Base-by-base conservation (phyloP, 2,329 filamentous ascomycete genomes). In the Alternaria sp. region DNA sequence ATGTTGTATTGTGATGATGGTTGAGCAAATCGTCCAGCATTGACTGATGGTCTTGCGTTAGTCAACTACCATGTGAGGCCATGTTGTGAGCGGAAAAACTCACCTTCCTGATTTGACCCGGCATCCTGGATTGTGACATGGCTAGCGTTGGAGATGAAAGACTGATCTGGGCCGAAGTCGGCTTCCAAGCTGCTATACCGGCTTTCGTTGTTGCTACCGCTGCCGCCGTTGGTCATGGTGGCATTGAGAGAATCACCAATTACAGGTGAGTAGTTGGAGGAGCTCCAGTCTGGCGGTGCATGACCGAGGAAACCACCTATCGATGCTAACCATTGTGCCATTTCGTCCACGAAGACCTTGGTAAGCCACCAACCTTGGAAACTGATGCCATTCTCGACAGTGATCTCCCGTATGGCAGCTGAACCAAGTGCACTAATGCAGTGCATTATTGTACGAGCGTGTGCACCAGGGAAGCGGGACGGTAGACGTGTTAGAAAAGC, bases 321-420 rank as follows among this genome's bases (percentile, higher is more conserved):
- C 71, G 96, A 93, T 0, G 92, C 93, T 67, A 97, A 84, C 85
- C 96, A 97, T 58, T 91, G 86, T 51, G 93, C 88, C 92, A 96
- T 96, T 80, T 98, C 94, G 73, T 97, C 94, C 53, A 97, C 87
- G 85, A 94, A 98, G 59, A 94, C 94, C 77, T 97, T 97, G 4
- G 93, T 93, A 59, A 97, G 91, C 92, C 92, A 95, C 93, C 93
- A 96, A 6, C 91, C 89, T n/a, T 91, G 90, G 73, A 94, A 96
- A 72, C 91, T 94, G 73, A 89, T 88, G 18, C 90, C 91, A 65
- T 91, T 89, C 41, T 88, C 85, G 51, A 95, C 88, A 0, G 92
- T 95, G 58, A 96, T 86, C 70, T 96, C 93, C 55, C 92, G 86
- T 82, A 95, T 88, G 18, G 92, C 89, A 20, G 91, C 88, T 7